Conservation (phyloP, 495 filamentous ascomycete species). For the Neurospora sp. region DNA sequence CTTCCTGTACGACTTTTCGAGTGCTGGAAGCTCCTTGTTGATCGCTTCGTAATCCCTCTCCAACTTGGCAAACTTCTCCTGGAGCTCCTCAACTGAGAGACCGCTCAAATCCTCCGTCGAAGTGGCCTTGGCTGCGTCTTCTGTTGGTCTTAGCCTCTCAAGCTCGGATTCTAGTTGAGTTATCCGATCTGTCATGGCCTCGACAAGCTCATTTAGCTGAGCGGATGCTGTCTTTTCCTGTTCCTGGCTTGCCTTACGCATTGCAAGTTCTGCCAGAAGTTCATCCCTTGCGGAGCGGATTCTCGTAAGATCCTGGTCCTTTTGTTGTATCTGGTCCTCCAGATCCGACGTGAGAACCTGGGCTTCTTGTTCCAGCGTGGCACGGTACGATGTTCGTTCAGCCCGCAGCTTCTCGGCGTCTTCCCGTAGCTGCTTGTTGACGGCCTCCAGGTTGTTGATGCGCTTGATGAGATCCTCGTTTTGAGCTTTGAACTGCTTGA, state of each 20-base stretch:
- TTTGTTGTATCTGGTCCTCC: slow-evolving; percentile 67
- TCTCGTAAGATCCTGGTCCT: slow-evolving; percentile 76
- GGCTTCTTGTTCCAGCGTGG: slow-evolving; percentile 67
- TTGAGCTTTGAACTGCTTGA: slow-evolving; percentile 80
- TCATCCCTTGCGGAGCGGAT: slow-evolving; percentile 78
- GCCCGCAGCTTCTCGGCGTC: slow-evolving; percentile 75
- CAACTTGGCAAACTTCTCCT: slow-evolving; percentile 57
- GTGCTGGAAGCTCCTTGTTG: slow-evolving; percentile 72
- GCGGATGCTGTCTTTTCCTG: slow-evolving; percentile 57
- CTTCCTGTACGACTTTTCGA: slow-evolving; percentile 82
- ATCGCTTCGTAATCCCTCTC: slow-evolving; percentile 73
- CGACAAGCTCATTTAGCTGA: slow-evolving; percentile 69
- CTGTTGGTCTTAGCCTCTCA: slow-evolving; percentile 50
- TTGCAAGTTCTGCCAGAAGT: slow-evolving; percentile 65
- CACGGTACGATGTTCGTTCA: slow-evolving; percentile 73
- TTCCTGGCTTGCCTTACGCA: slow-evolving; percentile 67
- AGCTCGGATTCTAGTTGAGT: slow-evolving; percentile 70
- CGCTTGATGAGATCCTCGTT: slow-evolving; percentile 87
- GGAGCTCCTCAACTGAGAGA: slow-evolving; percentile 57
- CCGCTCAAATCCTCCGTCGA: slow-evolving; percentile 40
- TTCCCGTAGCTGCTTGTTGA: slow-evolving; percentile 73
- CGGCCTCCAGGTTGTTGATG: slow-evolving; percentile 84
- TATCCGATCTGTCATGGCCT: slow-evolving; percentile 65
- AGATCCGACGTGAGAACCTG: slow-evolving; percentile 59
- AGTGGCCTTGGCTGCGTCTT: slow-evolving; percentile 30